phyloP scores from a whole-genome alignment of 23 red algal species.

The Gracilaria caudata region DNA sequence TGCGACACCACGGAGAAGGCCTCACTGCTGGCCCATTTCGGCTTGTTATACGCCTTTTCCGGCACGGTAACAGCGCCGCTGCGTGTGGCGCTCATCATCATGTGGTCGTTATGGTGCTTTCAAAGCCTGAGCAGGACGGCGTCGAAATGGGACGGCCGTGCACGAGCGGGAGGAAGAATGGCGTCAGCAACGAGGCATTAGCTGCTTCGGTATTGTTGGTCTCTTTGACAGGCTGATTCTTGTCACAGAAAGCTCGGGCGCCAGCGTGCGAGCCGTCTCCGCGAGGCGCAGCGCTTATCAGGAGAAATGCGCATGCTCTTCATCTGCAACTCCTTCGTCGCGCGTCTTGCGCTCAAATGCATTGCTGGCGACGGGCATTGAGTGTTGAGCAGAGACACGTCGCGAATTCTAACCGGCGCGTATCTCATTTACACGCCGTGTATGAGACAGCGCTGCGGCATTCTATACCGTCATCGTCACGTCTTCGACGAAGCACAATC shows the following conservation, averaged over 20 bases:
- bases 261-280: neutral
- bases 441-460: neutral
- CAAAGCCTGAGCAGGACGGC: no score
- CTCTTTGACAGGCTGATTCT: neutral
- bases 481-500: neutral
- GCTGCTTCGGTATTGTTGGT: neutral
- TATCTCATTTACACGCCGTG: neutral
- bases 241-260: no score
- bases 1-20: slow-evolving; percentile 11
- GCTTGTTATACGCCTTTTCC: neutral
- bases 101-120: no score
- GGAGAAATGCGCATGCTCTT: neutral
- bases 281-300: no score
- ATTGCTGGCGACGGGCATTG: neutral
- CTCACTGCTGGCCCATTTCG: neutral
- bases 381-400: no score
- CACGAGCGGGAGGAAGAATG: neutral
- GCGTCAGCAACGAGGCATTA: neutral
- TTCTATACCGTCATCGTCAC: neutral
- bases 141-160: neutral
- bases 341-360: no score
- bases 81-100: neutral
- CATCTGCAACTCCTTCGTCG: neutral
- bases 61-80: neutral
- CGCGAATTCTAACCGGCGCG: neutral